These are phyloP conservation scores for Monilinia polystroma DNA, from an alignment of 2,329 filamentous ascomycete genomes.

Conservation along the genomic window DNA sequence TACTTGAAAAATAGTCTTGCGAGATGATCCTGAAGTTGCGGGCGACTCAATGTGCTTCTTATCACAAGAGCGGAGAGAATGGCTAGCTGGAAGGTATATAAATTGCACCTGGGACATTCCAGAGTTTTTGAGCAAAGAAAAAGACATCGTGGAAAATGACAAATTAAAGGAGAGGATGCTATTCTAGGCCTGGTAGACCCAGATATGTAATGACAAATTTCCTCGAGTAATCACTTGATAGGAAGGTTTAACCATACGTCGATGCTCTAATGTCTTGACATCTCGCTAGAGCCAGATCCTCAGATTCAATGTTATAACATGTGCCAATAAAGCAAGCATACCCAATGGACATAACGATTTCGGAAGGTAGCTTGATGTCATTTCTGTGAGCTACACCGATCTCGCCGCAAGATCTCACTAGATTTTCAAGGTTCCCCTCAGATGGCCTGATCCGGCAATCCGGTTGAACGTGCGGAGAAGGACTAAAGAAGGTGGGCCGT, in stretches of 20 bases:
- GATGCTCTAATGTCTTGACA: not conserved
- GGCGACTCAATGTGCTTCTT: slow-evolving; percentile 48
- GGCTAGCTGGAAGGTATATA: slow-evolving; percentile 49
- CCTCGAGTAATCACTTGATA: too few relatives aligned
- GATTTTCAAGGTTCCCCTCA: not conserved
- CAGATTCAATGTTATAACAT: not conserved
- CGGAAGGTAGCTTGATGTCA: slow-evolving; percentile 8
- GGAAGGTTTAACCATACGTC: not conserved
- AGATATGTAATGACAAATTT: not conserved
- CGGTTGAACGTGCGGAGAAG: slow-evolving; percentile 10
- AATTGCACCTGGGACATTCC: slow-evolving; percentile 49
- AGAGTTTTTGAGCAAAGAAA: slow-evolving; percentile 45
- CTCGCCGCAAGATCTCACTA: not conserved
- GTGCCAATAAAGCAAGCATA: not conserved
- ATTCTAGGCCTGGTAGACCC: slow-evolving; percentile 22
- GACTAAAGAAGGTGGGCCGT: not conserved
- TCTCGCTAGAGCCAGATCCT: not conserved
- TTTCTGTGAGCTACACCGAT: not conserved
- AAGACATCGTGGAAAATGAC: slow-evolving; percentile 45
- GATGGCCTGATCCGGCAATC: slow-evolving; percentile 1
- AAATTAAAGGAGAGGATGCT: slow-evolving; percentile 40
- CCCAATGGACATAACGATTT: not conserved
- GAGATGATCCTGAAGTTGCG: slow-evolving; percentile 44
- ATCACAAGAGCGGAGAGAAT: slow-evolving; percentile 45
- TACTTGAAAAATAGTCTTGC: slow-evolving; percentile 29